Base-by-base conservation (phyloP, 2,329 filamentous ascomycete genomes). In the Dactylellina cionopaga region DNA sequence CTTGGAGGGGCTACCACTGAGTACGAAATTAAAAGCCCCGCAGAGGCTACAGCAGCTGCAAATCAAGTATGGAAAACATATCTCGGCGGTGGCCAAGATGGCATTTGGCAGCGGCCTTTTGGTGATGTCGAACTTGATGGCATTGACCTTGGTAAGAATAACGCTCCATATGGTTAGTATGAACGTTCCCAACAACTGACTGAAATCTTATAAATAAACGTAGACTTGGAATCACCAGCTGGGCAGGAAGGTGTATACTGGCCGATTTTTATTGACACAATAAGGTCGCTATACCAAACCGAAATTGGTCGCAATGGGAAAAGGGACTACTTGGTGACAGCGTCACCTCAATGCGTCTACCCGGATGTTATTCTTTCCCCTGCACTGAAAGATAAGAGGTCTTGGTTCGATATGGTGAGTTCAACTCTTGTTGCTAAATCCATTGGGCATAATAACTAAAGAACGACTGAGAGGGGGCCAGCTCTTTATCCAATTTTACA, bases 331-430 rank as follows among this genome's bases (percentile, higher is more conserved):
- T 86, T 85, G 79, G 80, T 91, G 24, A 86, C 85, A 1, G 87
- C 87, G 0, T 88, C 88, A 10, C 89, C 89, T 0, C 89, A 90
- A 80, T 92, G 88, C 76, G 83, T 84, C 0, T 90, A 85, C 77
- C 88, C 89, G 1, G 88, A 91, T 75, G 41, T 62, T 15, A 65
- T 72, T 7, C 37, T 72, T 15, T 74, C 60, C 15, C 55, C 55
- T 4, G 54, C 58, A 9, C 62, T 68, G 4, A 44, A 22, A 17
- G 33, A 68, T 13, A 68, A 68, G 27, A 41, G 58, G 15, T 66
- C 69, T 1, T 74, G 56, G 62, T 74, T 74, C 19, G 69, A 74
- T 43, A 68, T 66, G 44, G 68, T 73, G 35, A 25, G 55, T 29
- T n/a, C n/a, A n/a, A n/a, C n/a, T n/a, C n/a, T n/a, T n/a, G n/a